Conservation (phyloP, 495 filamentous ascomycete genomes). For the Podospora appendiculata region DNA sequence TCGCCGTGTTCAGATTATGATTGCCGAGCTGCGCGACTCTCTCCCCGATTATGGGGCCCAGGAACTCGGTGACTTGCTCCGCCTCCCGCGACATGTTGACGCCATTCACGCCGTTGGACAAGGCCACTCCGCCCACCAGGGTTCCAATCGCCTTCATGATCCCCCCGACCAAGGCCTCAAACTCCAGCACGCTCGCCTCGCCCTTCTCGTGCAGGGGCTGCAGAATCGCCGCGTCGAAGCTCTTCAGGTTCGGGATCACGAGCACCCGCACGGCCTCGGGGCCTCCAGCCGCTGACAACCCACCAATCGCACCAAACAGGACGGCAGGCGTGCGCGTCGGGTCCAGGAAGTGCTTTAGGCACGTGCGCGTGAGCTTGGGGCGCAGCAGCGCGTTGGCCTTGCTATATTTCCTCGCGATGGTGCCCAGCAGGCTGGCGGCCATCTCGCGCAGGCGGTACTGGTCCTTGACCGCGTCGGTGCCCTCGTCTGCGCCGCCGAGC, state of each 20-base stretch:
- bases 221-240: slow-evolving; percentile 62
- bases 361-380: slow-evolving; percentile 81
- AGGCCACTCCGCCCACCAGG: slow-evolving; percentile 18
- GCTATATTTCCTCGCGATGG: slow-evolving; percentile 67
- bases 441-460: slow-evolving; percentile 80
- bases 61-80: slow-evolving; percentile 43
- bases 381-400: slow-evolving; percentile 68
- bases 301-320: slow-evolving; percentile 80
- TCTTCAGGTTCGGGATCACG: slow-evolving; percentile 69
- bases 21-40: slow-evolving; percentile 46
- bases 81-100: slow-evolving; percentile 32
- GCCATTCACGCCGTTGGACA: slow-evolving; percentile 20
- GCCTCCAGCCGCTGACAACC: slow-evolving; percentile 68
- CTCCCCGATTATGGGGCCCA: slow-evolving; percentile 54
- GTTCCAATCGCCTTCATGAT: slow-evolving; percentile 52
- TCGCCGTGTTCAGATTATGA: slow-evolving; percentile 39
- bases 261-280: slow-evolving; percentile 70
- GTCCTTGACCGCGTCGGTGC: slow-evolving; percentile 36
- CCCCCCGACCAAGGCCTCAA: slow-evolving; percentile 53
- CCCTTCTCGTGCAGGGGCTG: slow-evolving; percentile 51
- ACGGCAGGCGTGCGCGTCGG: slow-evolving; percentile 68
- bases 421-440: slow-evolving; percentile 67
- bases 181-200: slow-evolving; percentile 47
- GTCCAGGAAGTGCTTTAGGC: slow-evolving; percentile 84
- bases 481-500: slow-evolving; percentile 49